Conservation (phyloP, 179 eudicot genomes). For the Beta macrorhiza region DNA sequence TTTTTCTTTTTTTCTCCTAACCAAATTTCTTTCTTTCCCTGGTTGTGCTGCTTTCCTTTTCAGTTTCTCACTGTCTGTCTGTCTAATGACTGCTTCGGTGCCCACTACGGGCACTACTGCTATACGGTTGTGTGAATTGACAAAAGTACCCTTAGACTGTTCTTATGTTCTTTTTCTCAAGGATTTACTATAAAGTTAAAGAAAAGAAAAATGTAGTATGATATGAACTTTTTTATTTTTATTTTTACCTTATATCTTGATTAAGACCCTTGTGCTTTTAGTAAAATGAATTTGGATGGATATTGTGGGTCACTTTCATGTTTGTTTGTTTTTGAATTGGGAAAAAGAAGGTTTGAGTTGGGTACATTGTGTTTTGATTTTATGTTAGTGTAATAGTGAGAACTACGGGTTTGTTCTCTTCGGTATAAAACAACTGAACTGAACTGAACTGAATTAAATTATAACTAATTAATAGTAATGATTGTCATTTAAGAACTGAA, state of each 20-base stretch:
- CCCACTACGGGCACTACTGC: conserved; percentile 13
- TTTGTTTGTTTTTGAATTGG: background rate
- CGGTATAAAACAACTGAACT: too few relatives aligned
- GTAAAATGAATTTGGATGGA: background rate
- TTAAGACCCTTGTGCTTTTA: background rate
- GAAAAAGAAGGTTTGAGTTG: too few relatives aligned
- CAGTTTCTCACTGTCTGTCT: conserved; percentile 15
- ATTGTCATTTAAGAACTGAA: too few relatives aligned
- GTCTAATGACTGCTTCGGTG: conserved; percentile 22
- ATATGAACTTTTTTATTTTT: background rate
- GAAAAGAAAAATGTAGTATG: background rate
- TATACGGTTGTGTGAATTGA: background rate
- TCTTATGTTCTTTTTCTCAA: background rate
- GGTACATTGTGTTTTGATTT: too few relatives aligned
- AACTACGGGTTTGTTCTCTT: too few relatives aligned
- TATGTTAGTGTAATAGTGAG: too few relatives aligned
- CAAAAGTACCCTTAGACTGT: conserved; percentile 12
- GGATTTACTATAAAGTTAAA: background rate
- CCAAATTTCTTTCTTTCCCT: too few relatives aligned
- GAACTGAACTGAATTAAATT: too few relatives aligned
- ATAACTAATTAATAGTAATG: too few relatives aligned
- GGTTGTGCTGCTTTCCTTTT: conserved; percentile 2
- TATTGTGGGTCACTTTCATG: background rate
- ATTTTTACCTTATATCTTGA: background rate
- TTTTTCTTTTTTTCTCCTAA: background rate